Base-by-base conservation (phyloP, 768 basidiomycete species). In the Amanita thiersii region DNA sequence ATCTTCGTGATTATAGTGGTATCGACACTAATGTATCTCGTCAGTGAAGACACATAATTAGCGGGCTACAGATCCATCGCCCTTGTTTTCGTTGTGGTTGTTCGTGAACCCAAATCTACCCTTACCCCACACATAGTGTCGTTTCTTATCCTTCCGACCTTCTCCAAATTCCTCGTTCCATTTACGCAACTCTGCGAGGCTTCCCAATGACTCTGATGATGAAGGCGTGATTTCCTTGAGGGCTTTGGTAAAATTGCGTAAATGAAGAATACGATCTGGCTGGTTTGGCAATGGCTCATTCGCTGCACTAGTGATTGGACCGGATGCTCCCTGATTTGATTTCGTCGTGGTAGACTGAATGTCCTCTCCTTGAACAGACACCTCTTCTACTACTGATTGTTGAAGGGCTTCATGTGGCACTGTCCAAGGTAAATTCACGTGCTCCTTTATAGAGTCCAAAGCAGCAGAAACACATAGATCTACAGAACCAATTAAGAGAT, bases 131-230 rank as follows among this genome's bases (percentile, higher is more conserved):
- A 84, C 81, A 52, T 81, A 78, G 52, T 74, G 72, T 26, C 75
- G 74, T 47, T 66, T 80, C 39, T 72, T 75, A 26, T 81, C 75
- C 48, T 68, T 73, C 12, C 75, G 64, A 4, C 89, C 90, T 58
- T 94, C 91, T 18, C 93, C 92, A 59, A 91, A 93, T 56, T 93
- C 86, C 35, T 92, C 86, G 47, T 94, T 92, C 89, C 89, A 93
- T 62, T 82, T 85, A 32, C 82, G 74, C 32, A 91, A 64, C 43
- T 85, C 84, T 1, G 79, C 64, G 24, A 89, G 73, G 37, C 75
- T 84, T 36, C 85, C 86, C 2, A 86, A 63, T 9, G 76, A 69
- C 60, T 94, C 92, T 2, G 90, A 91, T 4, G 81, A 82, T 0
- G 89, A 92, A 9, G 92, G 88, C 2, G 85, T 83, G 48, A 94